Evolutionary conservation across 208 protist species (phyloP).

Genomic region (Trypanosoma caninum): DNA sequence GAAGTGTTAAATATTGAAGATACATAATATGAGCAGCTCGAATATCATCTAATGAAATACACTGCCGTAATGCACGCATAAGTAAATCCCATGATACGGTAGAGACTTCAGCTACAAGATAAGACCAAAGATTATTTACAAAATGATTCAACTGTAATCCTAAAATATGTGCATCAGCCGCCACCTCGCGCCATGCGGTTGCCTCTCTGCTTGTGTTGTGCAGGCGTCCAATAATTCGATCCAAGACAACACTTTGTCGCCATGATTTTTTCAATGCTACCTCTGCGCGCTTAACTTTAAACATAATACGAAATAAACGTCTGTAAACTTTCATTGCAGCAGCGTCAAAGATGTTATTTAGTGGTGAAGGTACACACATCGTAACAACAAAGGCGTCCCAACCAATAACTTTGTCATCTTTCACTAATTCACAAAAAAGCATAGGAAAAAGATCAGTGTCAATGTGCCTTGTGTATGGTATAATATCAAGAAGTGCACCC

Average conservation of each 20-base stretch:
- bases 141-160: constrained; percentile 75
- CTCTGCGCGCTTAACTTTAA: constrained; percentile 62
- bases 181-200: constrained; percentile 51
- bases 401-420: constrained; percentile 57
- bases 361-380: constrained; percentile 49
- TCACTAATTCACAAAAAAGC: constrained; percentile 57
- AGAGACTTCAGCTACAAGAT: constrained; percentile 63
- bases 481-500: constrained; percentile 43
- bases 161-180: constrained; percentile 52
- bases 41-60: constrained; percentile 57
- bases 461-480: constrained; percentile 44
- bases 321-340: constrained; percentile 52
- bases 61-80: constrained; percentile 38
- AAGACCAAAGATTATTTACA: constrained; percentile 69
- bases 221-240: constrained; percentile 49
- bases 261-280: constrained; percentile 63
- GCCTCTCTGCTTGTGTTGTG: constrained; percentile 29
- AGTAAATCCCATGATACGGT: constrained; percentile 57
- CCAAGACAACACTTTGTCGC: constrained; percentile 53
- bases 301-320: constrained; percentile 62
- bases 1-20: constrained; percentile 56
- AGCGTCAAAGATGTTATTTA: constrained; percentile 69
- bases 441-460: constrained; percentile 47
- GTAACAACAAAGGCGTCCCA: constrained; percentile 70
- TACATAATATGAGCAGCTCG: constrained; percentile 54